A percentile compares a stretch with the other conserved stretches of the same genome.
These are phyloP conservation scores for Perkinsus olseni DNA, from an alignment of 169 alveolate genomes.

Conservation along the genomic window DNA sequence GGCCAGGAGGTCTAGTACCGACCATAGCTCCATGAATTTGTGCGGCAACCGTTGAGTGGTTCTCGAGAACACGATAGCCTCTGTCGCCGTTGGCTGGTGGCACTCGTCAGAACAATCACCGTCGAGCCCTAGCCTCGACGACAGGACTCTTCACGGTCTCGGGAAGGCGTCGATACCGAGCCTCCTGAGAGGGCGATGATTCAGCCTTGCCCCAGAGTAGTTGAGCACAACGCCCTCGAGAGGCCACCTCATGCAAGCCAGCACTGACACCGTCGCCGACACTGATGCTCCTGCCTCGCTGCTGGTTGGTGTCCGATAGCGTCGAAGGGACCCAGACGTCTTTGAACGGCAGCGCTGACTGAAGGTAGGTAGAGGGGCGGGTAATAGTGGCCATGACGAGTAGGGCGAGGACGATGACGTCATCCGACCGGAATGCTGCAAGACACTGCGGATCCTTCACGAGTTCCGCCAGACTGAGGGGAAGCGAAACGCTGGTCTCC, in stretches of 20 bases:
- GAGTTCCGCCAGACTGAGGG: not conserved
- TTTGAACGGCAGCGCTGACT: not conserved
- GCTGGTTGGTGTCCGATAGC: not conserved
- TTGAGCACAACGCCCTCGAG: not conserved
- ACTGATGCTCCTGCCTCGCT: not conserved
- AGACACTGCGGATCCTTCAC: not conserved
- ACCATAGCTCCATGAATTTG: not conserved
- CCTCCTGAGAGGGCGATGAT: not conserved
- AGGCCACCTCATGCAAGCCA: not conserved
- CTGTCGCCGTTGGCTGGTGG: not conserved
- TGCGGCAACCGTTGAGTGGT: not conserved
- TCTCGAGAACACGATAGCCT: not conserved
- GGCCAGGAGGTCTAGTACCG: not conserved
- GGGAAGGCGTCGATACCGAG: not conserved
- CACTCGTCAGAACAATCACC: not conserved
- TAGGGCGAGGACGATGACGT: not conserved
- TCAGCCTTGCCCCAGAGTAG: not conserved
- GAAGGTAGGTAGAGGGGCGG: not conserved
- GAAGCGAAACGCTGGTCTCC: not conserved
- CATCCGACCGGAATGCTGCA: not conserved
- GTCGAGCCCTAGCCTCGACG: not conserved
- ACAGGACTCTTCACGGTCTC: not conserved
- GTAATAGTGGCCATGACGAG: not conserved
- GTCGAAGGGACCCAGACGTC: not conserved
- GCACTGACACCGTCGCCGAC: not conserved